Evolutionary conservation across 140 eudicot species (phyloP), one percentile per base, ranked within the genome.

Genomic region (Stevia rebaudiana): DNA sequence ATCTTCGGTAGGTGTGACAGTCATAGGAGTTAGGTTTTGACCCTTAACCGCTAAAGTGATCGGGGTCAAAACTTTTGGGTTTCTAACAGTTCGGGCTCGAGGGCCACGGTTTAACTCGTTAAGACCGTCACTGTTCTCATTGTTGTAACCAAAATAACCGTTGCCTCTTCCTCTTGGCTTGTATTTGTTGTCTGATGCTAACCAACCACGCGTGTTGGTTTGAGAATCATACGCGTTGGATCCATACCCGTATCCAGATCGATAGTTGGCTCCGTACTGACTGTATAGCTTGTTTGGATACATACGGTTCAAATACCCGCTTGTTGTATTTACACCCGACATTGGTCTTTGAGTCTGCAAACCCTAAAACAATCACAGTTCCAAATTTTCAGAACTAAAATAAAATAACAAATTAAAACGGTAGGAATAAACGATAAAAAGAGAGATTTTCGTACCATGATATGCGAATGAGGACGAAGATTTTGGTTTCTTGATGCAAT

Each of bases 91-190:
- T 40, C 81, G 82, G 19, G 87, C 77, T 76, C 98, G 70, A 0
- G 98, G 98, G 15, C 96, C 98, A 69, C 86, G 77, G 67, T 86
- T 91, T 18, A 91, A 81, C 73, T 91, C 98, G 43, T 87, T 87
- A 46, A 91, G 73, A 33, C 95, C 90, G 73, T 91, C 95, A 17
- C 73, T 70, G 39, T 69, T 82, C 40, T 87, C 98, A 62, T 78
- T 82, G 22, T 83, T 85, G 55, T 76, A 80, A 5, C 78, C 67
- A 15, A 55, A 80, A 25, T 70, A 78, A 9, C 84, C 83, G 31
- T 80, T 84, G 51, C 77, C 80, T 37, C 94, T 68, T 4, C 86
- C 90, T 71, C 87, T 82, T 25, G 94, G 76, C 59, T 75, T 80
- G 87, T 82, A 87, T 76, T 87, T 90, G 71, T 46, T 78, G 68